A percentile compares a stretch with the other conserved stretches of the same genome.
Conservation (phyloP, 148 eudicot genomes). For the Vaccinium macrocarpon region DNA sequence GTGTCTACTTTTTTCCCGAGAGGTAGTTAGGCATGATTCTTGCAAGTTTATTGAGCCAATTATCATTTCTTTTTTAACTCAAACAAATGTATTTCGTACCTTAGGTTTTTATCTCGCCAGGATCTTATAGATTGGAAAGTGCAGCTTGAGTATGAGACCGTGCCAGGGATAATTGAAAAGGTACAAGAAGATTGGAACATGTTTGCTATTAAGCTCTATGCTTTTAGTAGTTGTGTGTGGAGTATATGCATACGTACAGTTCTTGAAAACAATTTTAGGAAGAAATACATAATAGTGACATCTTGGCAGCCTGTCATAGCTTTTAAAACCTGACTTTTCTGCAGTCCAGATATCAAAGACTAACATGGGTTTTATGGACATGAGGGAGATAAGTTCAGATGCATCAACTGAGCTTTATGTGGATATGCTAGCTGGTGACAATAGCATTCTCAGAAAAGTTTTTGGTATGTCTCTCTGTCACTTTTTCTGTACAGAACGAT, state of each 20-base stretch:
- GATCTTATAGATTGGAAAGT: constrained; percentile 93
- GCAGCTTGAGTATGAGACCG: constrained; percentile 70
- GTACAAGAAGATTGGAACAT: constrained; percentile 31
- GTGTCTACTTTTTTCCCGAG: constrained; percentile 60
- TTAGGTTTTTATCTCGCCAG: constrained; percentile 64
- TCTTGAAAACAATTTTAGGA: neutral
- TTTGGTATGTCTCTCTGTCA: constrained; percentile 55
- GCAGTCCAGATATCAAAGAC: constrained; percentile 95
- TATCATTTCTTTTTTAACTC: neutral
- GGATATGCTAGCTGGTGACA: constrained; percentile 74
- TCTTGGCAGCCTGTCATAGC: constrained; percentile 8
- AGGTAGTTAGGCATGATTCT: constrained; percentile 43
- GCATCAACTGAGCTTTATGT: constrained; percentile 49
- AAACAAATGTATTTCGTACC: constrained; percentile 16
- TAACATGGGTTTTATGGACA: constrained; percentile 74
- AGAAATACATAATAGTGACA: neutral
- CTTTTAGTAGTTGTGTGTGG: neutral
- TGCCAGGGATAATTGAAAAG: constrained; percentile 55
- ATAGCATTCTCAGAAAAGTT: constrained; percentile 74
- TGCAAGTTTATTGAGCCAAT: neutral
- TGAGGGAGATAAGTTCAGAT: constrained; percentile 55
- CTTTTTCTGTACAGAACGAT: neutral
- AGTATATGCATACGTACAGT: neutral
- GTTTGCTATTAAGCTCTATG: neutral
- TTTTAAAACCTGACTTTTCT: constrained; percentile 58